Evolutionary conservation across 2,329 filamentous ascomycete species (phyloP).

Genomic region (Atkinsonella texensis): DNA sequence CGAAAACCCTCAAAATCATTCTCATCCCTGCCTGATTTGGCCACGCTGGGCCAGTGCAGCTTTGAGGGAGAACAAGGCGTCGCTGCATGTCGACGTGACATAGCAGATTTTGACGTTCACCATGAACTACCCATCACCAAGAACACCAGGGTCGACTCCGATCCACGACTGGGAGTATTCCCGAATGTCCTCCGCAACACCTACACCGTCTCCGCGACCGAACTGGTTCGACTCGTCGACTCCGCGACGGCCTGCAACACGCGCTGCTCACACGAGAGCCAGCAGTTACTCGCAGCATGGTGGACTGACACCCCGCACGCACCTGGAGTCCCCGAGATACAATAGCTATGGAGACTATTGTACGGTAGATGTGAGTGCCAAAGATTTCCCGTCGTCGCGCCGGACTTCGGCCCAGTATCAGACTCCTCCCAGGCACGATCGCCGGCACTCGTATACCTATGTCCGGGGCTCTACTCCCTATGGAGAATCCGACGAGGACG

Average conservation of each 20-base stretch:
- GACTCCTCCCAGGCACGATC: slow-evolving; percentile 33
- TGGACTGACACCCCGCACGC: slow-evolving; percentile 31
- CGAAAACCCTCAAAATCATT: not conserved
- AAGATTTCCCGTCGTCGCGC: slow-evolving; percentile 35
- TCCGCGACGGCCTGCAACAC: slow-evolving; percentile 42
- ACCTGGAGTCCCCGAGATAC: slow-evolving; percentile 46
- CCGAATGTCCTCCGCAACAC: slow-evolving; percentile 40
- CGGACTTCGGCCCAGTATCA: slow-evolving; percentile 23
- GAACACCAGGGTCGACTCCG: slow-evolving; percentile 34
- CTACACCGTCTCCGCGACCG: slow-evolving; percentile 44
- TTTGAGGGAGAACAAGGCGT: not conserved
- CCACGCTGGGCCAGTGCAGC: slow-evolving; percentile 4
- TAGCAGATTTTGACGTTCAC: slow-evolving; percentile 23
- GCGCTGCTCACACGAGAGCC: slow-evolving; percentile 28
- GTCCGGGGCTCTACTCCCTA: slow-evolving; percentile 45
- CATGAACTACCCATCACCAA: slow-evolving; percentile 28
- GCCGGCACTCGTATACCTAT: slow-evolving; percentile 45
- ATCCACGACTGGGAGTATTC: slow-evolving; percentile 41
- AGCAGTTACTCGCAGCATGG: slow-evolving; percentile 26
- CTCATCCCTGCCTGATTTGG: slow-evolving; percentile 7
- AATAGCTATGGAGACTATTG: slow-evolving; percentile 51
- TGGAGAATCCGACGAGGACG: slow-evolving; percentile 55
- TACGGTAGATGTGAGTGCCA: slow-evolving; percentile 54
- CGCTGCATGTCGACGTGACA: slow-evolving; percentile 20
- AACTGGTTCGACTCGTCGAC: slow-evolving; percentile 36